Conservation (phyloP, 208 protist species). For the Tritrichomonas foetus region DNA sequence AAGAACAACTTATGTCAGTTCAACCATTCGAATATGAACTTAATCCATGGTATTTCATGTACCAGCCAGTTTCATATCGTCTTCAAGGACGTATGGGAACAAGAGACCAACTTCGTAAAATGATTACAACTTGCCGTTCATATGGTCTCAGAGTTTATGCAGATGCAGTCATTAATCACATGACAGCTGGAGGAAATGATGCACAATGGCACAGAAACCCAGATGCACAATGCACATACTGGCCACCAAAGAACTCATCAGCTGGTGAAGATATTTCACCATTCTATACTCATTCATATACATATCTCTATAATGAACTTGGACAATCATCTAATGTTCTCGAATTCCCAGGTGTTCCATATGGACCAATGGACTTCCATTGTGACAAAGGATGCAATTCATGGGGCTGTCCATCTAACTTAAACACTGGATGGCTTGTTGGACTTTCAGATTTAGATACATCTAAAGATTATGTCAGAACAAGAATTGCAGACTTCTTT, state of each 20-base stretch:
- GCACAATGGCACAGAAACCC: constrained; percentile 51
- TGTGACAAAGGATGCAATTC: constrained; percentile 63
- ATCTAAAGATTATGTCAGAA: constrained; percentile 59
- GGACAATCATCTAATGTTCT: constrained; percentile 44
- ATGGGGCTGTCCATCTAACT: constrained; percentile 61
- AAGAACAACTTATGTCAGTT: constrained; percentile 59
- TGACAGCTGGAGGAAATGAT: constrained; percentile 64
- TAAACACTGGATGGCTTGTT: constrained; percentile 63
- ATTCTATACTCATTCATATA: constrained; percentile 59
- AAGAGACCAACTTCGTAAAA: not conserved
- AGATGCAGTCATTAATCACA: constrained; percentile 68
- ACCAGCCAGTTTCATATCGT: constrained; percentile 62
- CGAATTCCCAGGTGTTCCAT: constrained; percentile 62
- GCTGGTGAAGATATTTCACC: constrained; percentile 43
- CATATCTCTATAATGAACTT: too few species aligned
- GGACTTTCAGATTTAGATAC: constrained; percentile 64
- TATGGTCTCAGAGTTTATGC: constrained; percentile 24
- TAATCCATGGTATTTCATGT: too few species aligned
- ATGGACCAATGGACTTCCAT: constrained; percentile 63
- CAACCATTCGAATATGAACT: constrained; percentile 54
- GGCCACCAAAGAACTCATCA: constrained; percentile 53
- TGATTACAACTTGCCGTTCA: constrained; percentile 20
- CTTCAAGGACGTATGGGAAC: constrained; percentile 59
- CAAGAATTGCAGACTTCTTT: constrained; percentile 64
- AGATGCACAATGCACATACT: constrained; percentile 49